Conservation (phyloP, 495 filamentous ascomycete genomes). For the Aspergillus asperescens region DNA sequence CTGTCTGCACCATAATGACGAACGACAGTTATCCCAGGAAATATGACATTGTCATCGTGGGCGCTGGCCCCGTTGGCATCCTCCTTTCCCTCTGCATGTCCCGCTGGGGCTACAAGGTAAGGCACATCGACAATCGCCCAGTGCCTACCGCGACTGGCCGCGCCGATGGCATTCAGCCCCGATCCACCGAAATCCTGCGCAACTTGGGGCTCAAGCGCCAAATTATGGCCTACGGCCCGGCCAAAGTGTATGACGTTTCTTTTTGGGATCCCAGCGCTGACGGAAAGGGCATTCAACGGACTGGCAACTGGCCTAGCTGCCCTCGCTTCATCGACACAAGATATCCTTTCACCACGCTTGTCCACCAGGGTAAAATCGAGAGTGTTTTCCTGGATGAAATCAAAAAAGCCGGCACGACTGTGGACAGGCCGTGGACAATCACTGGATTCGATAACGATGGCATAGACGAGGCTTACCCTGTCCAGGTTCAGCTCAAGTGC, state of each 20-base stretch:
- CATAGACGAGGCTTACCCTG: conserved; percentile 50
- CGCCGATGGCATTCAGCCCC: conserved; percentile 71
- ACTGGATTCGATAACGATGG: conserved; percentile 56
- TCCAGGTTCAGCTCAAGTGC: conserved; percentile 67
- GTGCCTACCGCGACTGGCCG: conserved; percentile 60
- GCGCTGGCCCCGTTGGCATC: conserved; percentile 83
- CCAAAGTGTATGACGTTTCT: conserved; percentile 62
- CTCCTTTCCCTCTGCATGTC: conserved; percentile 77
- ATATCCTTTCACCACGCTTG: conserved; percentile 60
- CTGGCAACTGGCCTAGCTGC: conserved; percentile 59
- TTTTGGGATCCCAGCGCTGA: conserved; percentile 56
- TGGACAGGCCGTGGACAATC: conserved; percentile 62
- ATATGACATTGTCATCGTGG: conserved; percentile 77
- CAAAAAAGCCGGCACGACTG: conserved; percentile 50
- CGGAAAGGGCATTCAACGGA: conserved; percentile 52
- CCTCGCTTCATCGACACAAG: conserved; percentile 61
- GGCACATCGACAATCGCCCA: conserved; percentile 61
- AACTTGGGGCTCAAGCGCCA: conserved; percentile 62
- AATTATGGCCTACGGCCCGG: conserved; percentile 60
- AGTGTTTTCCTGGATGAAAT: conserved; percentile 59
- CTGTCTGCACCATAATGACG: conserved; percentile 29
- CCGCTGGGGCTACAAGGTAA: conserved; percentile 64
- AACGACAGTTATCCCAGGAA: conserved; percentile 34
- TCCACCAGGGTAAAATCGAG: conserved; percentile 64
- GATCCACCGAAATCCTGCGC: conserved; percentile 62